These are phyloP conservation scores for Phialophora macrospora DNA, from an alignment of 2,329 filamentous ascomycete genomes.

Conservation along the genomic window DNA sequence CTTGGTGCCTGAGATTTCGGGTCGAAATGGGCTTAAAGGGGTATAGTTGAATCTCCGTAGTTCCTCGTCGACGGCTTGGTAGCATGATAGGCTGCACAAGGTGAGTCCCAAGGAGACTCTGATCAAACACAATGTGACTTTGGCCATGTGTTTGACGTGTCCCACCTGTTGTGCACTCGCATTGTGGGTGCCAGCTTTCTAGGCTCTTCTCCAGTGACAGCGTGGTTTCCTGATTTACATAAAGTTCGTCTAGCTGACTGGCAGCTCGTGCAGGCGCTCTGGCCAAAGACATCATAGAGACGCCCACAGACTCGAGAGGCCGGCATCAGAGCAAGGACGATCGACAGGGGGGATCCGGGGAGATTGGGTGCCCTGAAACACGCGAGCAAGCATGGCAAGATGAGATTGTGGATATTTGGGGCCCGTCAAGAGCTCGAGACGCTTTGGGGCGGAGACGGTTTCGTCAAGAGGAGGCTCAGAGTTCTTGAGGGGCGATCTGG, in stretches of 20 bases:
- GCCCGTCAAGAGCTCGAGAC: constrained; percentile 1
- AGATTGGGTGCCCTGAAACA: constrained; percentile 31
- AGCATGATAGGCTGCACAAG: constrained; percentile 20
- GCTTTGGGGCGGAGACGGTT: constrained; percentile 4
- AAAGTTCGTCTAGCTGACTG: not conserved
- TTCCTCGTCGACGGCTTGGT: not conserved
- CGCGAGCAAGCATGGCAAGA: constrained; percentile 25
- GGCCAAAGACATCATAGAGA: constrained; percentile 15
- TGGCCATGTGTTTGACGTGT: constrained; percentile 4
- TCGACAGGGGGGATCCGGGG: constrained; percentile 16
- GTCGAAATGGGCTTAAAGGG: constrained; percentile 12
- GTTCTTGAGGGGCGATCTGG: not conserved
- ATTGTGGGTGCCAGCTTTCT: not conserved
- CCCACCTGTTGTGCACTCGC: not conserved
- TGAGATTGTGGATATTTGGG: constrained; percentile 22
- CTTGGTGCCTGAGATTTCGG: constrained; percentile 14
- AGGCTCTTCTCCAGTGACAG: constrained; percentile 9
- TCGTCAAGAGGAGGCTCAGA: constrained; percentile 7
- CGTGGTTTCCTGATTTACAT: constrained; percentile 8
- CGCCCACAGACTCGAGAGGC: not conserved
- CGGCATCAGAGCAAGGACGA: constrained; percentile 5
- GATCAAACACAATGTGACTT: constrained; percentile 21
- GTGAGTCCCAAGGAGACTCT: constrained; percentile 5
- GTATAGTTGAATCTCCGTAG: constrained; percentile 11
- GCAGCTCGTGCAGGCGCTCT: constrained; percentile 3